Conservation (phyloP, 2,329 filamentous ascomycete species). For the Paraconiothyrium sp. region DNA sequence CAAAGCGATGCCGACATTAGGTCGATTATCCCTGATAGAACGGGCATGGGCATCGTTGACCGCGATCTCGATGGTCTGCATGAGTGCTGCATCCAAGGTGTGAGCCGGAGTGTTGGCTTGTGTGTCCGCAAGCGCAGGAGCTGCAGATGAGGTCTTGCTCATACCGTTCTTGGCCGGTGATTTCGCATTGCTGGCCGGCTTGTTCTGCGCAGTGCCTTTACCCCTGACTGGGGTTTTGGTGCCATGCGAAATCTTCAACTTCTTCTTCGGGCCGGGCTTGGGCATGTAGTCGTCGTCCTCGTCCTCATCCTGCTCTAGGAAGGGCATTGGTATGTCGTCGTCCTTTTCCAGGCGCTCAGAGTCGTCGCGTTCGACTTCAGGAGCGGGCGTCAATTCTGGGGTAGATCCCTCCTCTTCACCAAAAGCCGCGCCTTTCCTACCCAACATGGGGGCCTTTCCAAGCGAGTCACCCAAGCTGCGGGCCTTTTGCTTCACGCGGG, state of each 20-base stretch:
- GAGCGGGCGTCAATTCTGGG: constrained; percentile 56
- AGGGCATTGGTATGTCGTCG: constrained; percentile 42
- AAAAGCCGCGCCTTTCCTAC: constrained; percentile 51
- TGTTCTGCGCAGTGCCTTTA: constrained; percentile 44
- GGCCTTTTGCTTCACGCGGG: constrained; percentile 66
- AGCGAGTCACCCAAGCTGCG: constrained; percentile 53
- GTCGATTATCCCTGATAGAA: constrained; percentile 47
- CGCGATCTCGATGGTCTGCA: constrained; percentile 43
- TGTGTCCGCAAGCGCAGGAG: constrained; percentile 30
- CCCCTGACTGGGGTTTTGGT: constrained; percentile 48
- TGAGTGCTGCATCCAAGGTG: constrained; percentile 14
- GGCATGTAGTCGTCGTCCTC: constrained; percentile 59
- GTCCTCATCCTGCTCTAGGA: constrained; percentile 51
- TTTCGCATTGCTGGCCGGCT: constrained; percentile 39
- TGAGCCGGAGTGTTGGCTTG: constrained; percentile 22
- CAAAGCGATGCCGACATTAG: constrained; percentile 48
- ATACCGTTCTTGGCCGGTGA: constrained; percentile 41
- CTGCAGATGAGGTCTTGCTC: constrained; percentile 27
- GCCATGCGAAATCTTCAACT: constrained; percentile 33
- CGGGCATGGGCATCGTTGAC: constrained; percentile 56
- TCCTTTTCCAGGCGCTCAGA: constrained; percentile 52
- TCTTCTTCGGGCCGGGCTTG: constrained; percentile 40
- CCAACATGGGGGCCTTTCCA: constrained; percentile 51
- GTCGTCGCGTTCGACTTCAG: constrained; percentile 51
- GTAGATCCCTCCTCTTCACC: constrained; percentile 56